A percentile compares a stretch with the other conserved stretches of the same genome.
phyloP scores from a whole-genome alignment of 495 filamentous ascomycete species.

The Cercophora sp. region DNA sequence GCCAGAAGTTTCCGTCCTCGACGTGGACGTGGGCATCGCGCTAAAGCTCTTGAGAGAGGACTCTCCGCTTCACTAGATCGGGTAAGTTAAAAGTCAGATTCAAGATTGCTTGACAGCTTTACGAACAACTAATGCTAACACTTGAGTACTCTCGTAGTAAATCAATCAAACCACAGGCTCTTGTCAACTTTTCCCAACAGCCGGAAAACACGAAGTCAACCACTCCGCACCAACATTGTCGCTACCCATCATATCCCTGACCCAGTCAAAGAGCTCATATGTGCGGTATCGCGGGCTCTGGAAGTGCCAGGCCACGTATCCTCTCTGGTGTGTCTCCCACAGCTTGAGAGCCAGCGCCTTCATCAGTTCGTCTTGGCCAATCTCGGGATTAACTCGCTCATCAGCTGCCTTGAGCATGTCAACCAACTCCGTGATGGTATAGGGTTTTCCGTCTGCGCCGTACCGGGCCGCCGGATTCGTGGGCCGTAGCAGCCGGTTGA shows the following conservation, averaged over 20 bases:
- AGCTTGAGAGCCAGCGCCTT: conserved; percentile 13
- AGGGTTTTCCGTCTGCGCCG: conserved; percentile 1
- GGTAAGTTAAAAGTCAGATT: too few species aligned
- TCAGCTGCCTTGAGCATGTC: not conserved
- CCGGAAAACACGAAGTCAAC: conserved; percentile 5
- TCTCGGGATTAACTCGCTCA: not conserved
- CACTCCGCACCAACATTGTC: not conserved
- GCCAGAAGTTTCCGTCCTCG: too few species aligned
- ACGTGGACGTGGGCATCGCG: too few species aligned
- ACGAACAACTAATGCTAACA: too few species aligned
- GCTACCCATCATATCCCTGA: conserved; percentile 10
- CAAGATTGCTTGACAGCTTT: too few species aligned
- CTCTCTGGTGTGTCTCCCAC: conserved; percentile 14
- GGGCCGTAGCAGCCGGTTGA: conserved; percentile 9
- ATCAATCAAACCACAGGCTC: too few species aligned
- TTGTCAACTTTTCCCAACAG: too few species aligned
- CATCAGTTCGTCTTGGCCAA: conserved; percentile 1
- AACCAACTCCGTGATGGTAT: conserved; percentile 5
- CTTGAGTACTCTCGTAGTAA: too few species aligned
- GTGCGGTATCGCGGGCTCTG: conserved; percentile 7
- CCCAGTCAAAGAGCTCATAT: conserved; percentile 15
- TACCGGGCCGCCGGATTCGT: not conserved
- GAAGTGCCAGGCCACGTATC: conserved; percentile 12
- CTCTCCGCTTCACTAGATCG: too few species aligned
- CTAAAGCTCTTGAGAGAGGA: too few species aligned